Conservation (phyloP, 2,329 filamentous ascomycete species). For the Rhynchosporium agropyri region DNA sequence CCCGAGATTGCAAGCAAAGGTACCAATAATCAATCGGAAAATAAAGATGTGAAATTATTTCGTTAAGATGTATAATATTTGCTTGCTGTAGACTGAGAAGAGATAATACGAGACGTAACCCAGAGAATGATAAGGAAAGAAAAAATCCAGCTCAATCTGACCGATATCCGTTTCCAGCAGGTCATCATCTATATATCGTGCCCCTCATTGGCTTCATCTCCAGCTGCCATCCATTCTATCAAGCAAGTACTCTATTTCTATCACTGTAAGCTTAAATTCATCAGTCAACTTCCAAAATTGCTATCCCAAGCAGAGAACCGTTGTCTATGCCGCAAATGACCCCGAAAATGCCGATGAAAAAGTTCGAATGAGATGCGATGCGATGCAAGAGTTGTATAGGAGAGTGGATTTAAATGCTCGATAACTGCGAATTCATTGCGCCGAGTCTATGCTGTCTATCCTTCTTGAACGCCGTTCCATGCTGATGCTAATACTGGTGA, state of each 20-base stretch:
- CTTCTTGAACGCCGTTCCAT: conserved; percentile 16
- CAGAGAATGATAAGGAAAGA: neutral
- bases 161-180: neutral
- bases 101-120: neutral
- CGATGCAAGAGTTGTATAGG: neutral
- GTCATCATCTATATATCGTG: neutral
- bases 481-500: neutral
- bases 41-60: too few relatives aligned
- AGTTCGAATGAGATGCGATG: neutral
- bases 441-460: conserved; percentile 16
- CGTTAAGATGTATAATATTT: too few relatives aligned
- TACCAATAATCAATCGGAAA: too few relatives aligned
- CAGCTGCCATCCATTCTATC: neutral
- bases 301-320: neutral
- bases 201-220: too few relatives aligned
- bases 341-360: conserved; percentile 1
- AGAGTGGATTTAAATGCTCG: conserved; percentile 16
- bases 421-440: conserved; percentile 1
- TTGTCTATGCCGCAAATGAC: conserved; percentile 2
- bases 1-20: too few relatives aligned
- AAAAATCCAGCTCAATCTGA: neutral
- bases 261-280: neutral
- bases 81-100: neutral
- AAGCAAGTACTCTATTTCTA: neutral
- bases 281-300: neutral